phyloP scores from a whole-genome alignment of 495 filamentous ascomycete genomes.

The Penicillium ochrochloron region DNA sequence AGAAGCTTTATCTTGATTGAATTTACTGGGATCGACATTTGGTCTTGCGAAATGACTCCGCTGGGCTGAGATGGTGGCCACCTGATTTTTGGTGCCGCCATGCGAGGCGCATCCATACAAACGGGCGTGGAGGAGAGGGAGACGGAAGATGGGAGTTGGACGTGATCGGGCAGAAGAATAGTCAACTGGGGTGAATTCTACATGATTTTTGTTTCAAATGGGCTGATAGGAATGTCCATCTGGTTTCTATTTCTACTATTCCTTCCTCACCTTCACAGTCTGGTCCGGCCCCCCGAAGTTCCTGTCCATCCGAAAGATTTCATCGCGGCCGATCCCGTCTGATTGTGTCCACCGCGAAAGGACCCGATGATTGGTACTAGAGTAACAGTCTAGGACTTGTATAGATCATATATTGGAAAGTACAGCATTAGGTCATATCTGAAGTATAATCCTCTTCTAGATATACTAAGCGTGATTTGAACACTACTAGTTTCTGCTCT shows the following conservation, averaged over 20 bases:
- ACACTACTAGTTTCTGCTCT: background rate
- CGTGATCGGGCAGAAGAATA: background rate
- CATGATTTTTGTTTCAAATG: background rate
- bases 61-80: background rate
- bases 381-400: no score
- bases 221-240: background rate
- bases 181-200: background rate
- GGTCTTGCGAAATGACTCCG: background rate
- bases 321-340: conserved; percentile 26
- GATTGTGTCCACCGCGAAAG: conserved; percentile 6
- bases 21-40: background rate
- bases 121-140: background rate
- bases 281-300: conserved; percentile 9
- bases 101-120: conserved; percentile 8
- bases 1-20: background rate
- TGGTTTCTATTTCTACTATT: background rate
- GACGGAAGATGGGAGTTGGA: background rate
- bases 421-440: no score
- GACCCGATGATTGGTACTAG: background rate
- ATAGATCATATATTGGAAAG: background rate
- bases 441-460: background rate
- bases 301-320: conserved; percentile 20
- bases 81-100: background rate
- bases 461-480: background rate
- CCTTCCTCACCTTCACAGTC: no score